phyloP scores from a whole-genome alignment of 306 rosid genomes.

The Fragaria vesca region DNA sequence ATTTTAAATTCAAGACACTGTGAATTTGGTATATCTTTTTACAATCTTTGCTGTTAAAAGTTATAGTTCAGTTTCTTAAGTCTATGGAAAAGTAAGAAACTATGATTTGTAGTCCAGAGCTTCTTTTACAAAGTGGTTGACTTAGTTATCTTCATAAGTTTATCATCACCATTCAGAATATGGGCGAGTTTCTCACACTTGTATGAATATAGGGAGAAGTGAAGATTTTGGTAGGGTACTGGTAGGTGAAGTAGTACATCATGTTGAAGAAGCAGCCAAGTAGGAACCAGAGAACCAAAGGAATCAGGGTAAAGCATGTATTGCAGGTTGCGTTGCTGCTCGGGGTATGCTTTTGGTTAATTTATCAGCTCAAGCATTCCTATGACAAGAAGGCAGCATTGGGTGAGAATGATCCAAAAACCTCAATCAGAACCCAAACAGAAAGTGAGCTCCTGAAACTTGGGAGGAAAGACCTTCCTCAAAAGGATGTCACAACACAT shows the following conservation, averaged over 20 bases:
- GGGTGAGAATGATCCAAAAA: constrained; percentile 44
- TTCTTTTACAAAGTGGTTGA: neutral
- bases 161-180: constrained; percentile 18
- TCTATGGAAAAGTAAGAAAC: neutral
- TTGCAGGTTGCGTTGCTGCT: constrained; percentile 72
- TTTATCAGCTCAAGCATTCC: constrained; percentile 93
- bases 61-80: neutral
- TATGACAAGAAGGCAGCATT: constrained; percentile 81
- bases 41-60: neutral
- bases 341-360: constrained; percentile 88
- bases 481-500: constrained; percentile 34
- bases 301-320: constrained; percentile 70
- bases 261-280: constrained; percentile 68
- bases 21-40: neutral
- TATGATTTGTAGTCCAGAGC: neutral
- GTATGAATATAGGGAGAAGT: constrained; percentile 17
- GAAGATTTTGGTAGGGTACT: constrained; percentile 24
- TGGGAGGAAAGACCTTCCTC: constrained; percentile 82
- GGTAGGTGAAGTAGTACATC: constrained; percentile 35
- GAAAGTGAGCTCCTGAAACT: constrained; percentile 44
- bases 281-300: constrained; percentile 71
- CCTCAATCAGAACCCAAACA: constrained; percentile 20
- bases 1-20: neutral
- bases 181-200: constrained; percentile 33
- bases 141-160: constrained; percentile 15